Percentiles rank a stretch among this genome's conserved stretches.
phyloP scores from a whole-genome alignment of 1,139 yeast genomes.

The Hansenula sp. region DNA sequence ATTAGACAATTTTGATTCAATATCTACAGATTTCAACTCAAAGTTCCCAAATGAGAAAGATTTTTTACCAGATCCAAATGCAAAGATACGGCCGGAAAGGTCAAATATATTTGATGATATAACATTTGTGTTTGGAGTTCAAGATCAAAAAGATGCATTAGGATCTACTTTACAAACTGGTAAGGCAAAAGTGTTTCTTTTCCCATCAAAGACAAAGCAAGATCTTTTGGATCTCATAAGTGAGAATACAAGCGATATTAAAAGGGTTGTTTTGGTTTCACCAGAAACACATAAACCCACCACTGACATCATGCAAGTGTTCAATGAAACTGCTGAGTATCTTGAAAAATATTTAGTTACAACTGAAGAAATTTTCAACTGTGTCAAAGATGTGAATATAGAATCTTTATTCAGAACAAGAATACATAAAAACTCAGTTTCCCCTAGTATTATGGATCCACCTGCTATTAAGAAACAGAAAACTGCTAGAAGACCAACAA shows the following conservation, averaged over 20 bases:
- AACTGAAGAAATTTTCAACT: slow-evolving; percentile 14
- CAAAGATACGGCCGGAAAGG: slow-evolving; percentile 1
- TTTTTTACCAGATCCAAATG: not conserved
- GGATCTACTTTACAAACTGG: not conserved
- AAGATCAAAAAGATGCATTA: not conserved
- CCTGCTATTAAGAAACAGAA: slow-evolving; percentile 9
- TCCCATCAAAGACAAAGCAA: not conserved
- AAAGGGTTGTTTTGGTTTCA: not conserved
- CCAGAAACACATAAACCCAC: not conserved
- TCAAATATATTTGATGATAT: not conserved
- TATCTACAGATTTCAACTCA: not conserved
- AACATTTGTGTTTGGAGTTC: not conserved
- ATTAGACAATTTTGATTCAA: not conserved
- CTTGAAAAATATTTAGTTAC: slow-evolving; percentile 10
- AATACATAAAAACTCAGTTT: slow-evolving; percentile 5
- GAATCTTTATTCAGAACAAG: slow-evolving; percentile 8
- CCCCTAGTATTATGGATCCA: not conserved
- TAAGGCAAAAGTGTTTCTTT: not conserved
- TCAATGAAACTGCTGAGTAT: slow-evolving; percentile 13
- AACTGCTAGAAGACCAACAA: slow-evolving; percentile 3
- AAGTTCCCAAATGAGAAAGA: not conserved
- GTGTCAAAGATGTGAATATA: slow-evolving; percentile 8
- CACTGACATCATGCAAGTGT: not conserved
- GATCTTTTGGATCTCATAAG: not conserved
- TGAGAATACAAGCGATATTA: not conserved